Conservation (phyloP, 176 grass and related monocot species). For the maize (Zea mays) region DNA sequence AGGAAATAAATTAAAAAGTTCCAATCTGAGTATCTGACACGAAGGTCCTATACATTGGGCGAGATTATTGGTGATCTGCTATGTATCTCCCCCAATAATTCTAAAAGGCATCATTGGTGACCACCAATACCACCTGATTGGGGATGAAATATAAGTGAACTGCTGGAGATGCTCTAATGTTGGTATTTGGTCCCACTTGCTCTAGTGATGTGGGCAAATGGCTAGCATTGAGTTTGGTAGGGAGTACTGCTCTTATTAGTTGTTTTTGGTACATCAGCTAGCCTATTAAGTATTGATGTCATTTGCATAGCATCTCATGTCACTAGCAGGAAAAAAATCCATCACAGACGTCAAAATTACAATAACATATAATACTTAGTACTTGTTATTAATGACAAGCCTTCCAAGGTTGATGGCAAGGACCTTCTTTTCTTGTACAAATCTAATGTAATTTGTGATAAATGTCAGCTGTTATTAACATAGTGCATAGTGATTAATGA, state of each 20-base stretch:
- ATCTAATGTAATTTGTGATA: slow-evolving; percentile 22
- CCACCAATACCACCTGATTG: no score
- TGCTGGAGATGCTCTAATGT: not conserved
- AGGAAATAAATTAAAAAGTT: no score
- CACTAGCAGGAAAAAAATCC: not conserved
- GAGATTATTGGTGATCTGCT: no score
- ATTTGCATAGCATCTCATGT: slow-evolving; percentile 22
- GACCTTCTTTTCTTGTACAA: not conserved
- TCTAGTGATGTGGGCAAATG: not conserved
- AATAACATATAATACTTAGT: not conserved
- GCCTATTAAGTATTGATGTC: not conserved
- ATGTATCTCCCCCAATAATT: no score
- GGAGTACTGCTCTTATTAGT: not conserved
- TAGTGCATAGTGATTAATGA: not conserved
- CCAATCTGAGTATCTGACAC: no score
- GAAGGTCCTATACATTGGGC: no score
- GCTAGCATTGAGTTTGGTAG: not conserved
- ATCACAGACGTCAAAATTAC: not conserved
- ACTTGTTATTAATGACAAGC: not conserved
- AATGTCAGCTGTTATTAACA: not conserved
- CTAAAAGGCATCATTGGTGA: no score
- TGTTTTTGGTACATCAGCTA: not conserved
- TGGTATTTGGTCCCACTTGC: not conserved
- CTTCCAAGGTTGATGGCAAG: not conserved
- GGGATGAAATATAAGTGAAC: no score